Evolutionary conservation across 306 rosid genomes (phyloP), one percentile per base, ranked within the genome.

Genomic region (Cajanus cajan): DNA sequence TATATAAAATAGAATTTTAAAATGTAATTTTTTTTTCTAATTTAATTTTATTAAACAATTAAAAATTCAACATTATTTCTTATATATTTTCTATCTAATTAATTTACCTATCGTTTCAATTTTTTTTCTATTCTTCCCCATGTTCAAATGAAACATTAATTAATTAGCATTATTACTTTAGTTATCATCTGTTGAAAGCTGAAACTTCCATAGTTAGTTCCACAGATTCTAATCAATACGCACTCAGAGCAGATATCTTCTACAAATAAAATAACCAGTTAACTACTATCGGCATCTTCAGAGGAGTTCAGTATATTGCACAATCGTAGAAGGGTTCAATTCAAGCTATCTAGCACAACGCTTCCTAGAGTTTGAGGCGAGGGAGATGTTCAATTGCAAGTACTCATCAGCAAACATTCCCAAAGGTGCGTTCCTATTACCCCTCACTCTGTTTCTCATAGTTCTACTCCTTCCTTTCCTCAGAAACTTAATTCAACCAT

Each of bases 381-480:
- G 7, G 3, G 22, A 48, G 80, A 61, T 55, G 57, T 74, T 66
- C 4, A 82, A 7, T 57, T 82, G 44, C 70, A 87, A 83, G 68
- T 28, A 45, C 40, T 14, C 71, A 28, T 45, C 82, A 45, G 80
- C 68, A 67, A 78, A 19, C 72, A 50, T 77, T 66, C 73, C 78
- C 71, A 71, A 45, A 59, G 43, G 63, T 63, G 78, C 65, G n/a
- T 80, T 72, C 39, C 45, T 71, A 8, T 47, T 81, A 40, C 74
- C 80, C 34, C 28, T 74, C 18, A 21, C 64, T 52, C 80, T 81
- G 4, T 16, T 81, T 74, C 33, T 74, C 69, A 43, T 57, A 9
- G 18, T 80, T 7, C 16, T 84, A 58, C 86, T 81, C 77, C 73
- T 87, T 45, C 87, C 83, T 39, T 45, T 85, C 0, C 65, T 71